Evolutionary conservation across 2,329 filamentous ascomycete genomes (phyloP).

Genomic region (Pseudocercospora crystallina): DNA sequence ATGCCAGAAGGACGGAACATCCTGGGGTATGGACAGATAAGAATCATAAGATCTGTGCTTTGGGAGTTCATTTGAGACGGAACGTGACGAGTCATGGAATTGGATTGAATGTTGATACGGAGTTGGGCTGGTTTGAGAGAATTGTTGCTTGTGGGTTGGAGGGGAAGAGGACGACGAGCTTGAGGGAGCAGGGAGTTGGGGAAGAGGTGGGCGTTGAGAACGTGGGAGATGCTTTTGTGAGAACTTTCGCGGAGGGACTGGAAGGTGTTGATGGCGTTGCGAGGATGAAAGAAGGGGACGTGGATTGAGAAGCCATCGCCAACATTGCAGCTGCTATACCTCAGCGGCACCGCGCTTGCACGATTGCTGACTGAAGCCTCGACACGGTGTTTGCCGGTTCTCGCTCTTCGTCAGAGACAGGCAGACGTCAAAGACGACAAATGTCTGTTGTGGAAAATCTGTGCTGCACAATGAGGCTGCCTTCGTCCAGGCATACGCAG

Average conservation of each 20-base stretch:
- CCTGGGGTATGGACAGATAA: slow-evolving; percentile 73
- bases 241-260: slow-evolving; percentile 36
- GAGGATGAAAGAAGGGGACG: slow-evolving; percentile 20
- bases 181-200: slow-evolving; percentile 55
- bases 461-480: no score
- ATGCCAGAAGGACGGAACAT: slow-evolving; percentile 66
- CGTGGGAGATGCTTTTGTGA: slow-evolving; percentile 44
- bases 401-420: no score
- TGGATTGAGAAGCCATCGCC: neutral
- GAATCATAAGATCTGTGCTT: slow-evolving; percentile 76
- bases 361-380: no score
- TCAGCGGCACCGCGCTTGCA: no score
- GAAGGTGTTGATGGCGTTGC: slow-evolving; percentile 28
- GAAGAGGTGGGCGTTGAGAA: slow-evolving; percentile 36
- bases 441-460: no score
- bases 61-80: slow-evolving; percentile 86
- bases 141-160: slow-evolving; percentile 90
- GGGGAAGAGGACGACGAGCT: slow-evolving; percentile 75
- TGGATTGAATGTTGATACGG: slow-evolving; percentile 72
- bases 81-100: slow-evolving; percentile 83
- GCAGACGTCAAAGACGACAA: no score
- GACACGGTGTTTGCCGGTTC: no score
- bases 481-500: no score
- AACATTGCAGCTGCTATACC: no score
- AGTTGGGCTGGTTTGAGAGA: slow-evolving; percentile 64